phyloP scores from a whole-genome alignment of 371 early-diverging fungal genomes.

The Phascolomyces articulosus region DNA sequence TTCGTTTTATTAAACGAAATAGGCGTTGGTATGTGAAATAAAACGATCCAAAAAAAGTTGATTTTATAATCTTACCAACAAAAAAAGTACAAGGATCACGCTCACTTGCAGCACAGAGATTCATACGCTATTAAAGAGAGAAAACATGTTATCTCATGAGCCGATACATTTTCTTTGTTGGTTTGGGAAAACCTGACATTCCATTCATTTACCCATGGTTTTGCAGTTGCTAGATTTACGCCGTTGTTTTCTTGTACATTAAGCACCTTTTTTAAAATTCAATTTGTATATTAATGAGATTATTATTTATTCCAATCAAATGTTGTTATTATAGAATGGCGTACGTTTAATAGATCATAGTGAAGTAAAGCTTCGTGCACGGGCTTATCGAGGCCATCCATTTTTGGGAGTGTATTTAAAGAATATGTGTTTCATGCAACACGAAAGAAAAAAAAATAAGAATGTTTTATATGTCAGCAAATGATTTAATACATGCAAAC shows the following conservation, averaged over 20 bases:
- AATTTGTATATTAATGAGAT: background rate
- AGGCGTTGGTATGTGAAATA: no score
- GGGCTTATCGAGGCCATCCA: slow-evolving; percentile 7
- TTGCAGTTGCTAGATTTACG: slow-evolving; percentile 17
- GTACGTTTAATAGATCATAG: slow-evolving; percentile 15
- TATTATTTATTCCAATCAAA: background rate
- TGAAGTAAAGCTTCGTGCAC: slow-evolving; percentile 12
- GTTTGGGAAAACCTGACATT: no score
- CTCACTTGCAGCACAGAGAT: slow-evolving; percentile 44
- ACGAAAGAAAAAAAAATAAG: no score
- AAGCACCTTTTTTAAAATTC: slow-evolving; percentile 5
- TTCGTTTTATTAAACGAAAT: no score
- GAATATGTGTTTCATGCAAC: slow-evolving; percentile 2
- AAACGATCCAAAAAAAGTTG: background rate
- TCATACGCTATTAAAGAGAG: slow-evolving; percentile 42
- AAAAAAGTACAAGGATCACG: slow-evolving; percentile 40
- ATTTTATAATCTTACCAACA: slow-evolving; percentile 40
- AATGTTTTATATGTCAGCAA: no score
- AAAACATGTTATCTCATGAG: no score
- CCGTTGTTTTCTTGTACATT: slow-evolving; percentile 16
- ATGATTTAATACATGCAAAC: no score
- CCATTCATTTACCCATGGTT: slow-evolving; percentile 29
- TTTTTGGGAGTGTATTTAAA: background rate
- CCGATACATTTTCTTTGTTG: no score
- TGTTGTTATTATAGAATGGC: background rate